A percentile compares a stretch with the other conserved stretches of the same genome.
phyloP scores from a whole-genome alignment of 768 basidiomycete genomes.

The Tricholoma furcatifolium region DNA sequence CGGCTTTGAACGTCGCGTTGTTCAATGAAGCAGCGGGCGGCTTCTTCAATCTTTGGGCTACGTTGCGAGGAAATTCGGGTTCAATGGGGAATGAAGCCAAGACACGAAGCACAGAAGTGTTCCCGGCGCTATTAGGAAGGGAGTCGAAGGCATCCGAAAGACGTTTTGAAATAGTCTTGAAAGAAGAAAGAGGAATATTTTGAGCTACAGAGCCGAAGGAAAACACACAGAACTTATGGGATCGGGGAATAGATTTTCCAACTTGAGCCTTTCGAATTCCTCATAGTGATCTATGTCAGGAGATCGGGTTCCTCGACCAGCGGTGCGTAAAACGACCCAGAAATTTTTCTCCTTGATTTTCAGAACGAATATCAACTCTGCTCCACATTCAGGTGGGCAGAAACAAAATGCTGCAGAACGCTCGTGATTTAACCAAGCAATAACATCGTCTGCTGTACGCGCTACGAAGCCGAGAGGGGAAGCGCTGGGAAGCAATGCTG shows the following conservation, averaged over 20 bases:
- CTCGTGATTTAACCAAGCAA: conserved; percentile 1
- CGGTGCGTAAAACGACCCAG: neutral
- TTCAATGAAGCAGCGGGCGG: neutral
- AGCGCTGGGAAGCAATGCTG: neutral
- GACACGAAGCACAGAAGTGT: neutral
- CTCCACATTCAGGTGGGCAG: neutral
- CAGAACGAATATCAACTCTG: conserved; percentile 1
- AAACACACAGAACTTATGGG: neutral
- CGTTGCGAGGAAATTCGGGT: neutral
- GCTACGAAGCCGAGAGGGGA: neutral
- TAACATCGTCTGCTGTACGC: neutral
- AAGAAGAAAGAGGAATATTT: neutral
- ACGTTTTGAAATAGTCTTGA: neutral
- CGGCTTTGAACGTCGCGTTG: neutral
- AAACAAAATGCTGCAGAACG: neutral
- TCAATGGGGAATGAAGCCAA: neutral
- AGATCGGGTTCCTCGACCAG: neutral
- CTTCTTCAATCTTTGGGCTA: neutral
- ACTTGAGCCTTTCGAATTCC: neutral
- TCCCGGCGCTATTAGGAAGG: neutral
- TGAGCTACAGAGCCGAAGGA: neutral
- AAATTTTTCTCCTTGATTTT: neutral
- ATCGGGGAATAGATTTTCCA: neutral
- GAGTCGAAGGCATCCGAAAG: neutral
- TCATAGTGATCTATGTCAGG: neutral